Conservation (phyloP, 176 grass and related monocot species). For the Musa beccarii region DNA sequence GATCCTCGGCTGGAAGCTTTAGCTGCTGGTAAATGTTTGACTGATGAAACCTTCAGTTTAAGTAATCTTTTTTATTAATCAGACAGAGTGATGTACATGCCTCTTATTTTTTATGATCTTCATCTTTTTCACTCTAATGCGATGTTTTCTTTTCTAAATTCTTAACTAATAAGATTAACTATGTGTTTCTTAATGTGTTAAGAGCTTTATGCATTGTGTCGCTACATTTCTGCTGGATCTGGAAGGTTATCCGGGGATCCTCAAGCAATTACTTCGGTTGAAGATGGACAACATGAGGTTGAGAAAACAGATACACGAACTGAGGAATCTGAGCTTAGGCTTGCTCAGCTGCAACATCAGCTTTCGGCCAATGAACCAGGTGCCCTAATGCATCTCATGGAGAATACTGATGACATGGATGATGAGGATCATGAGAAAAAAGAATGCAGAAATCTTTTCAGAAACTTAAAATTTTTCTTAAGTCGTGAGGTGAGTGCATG, state of each 20-base stretch:
- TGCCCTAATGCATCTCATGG: slow-evolving; percentile 82
- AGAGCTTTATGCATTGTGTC: slow-evolving; percentile 88
- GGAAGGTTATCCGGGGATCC: slow-evolving; percentile 30
- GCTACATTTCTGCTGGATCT: slow-evolving; percentile 59
- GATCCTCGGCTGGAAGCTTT: slow-evolving; percentile 86
- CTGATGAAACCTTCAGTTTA: neutral
- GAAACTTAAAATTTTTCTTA: slow-evolving; percentile 77
- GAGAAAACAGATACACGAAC: slow-evolving; percentile 32
- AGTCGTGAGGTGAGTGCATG: slow-evolving; percentile 67
- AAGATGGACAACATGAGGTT: slow-evolving; percentile 34
- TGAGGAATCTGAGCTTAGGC: slow-evolving; percentile 76
- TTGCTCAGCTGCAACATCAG: slow-evolving; percentile 89
- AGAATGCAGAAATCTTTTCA: slow-evolving; percentile 76
- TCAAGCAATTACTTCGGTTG: slow-evolving; percentile 20
- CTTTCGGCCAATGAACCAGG: slow-evolving; percentile 89
- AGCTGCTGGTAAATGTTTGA: slow-evolving; percentile 52
- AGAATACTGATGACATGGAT: slow-evolving; percentile 43
- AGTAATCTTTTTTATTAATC: neutral
- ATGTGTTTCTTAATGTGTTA: slow-evolving; percentile 5
- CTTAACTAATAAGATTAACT: too few relatives aligned
- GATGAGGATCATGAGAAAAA: slow-evolving; percentile 50
- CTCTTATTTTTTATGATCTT: too few relatives aligned
- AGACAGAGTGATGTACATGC: slow-evolving; percentile 3
- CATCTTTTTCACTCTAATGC: too few relatives aligned
- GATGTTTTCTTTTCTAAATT: too few relatives aligned